Base-by-base conservation (phyloP, 768 basidiomycete species). In the Lactarius sp. region DNA sequence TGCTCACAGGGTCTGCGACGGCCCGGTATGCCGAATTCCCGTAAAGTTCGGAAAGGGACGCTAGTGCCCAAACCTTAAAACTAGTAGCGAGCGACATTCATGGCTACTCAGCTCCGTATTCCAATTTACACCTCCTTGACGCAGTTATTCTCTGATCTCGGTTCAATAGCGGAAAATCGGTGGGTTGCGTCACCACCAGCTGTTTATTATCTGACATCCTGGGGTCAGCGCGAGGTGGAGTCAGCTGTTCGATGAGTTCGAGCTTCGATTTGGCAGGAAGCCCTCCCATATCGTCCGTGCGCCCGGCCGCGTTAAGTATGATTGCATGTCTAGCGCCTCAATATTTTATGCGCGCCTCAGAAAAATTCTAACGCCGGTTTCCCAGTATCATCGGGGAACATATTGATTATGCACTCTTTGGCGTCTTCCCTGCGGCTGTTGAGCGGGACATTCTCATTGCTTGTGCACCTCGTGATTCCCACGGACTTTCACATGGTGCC, bases 381-480 rank as follows among this genome's bases (percentile, higher is more conserved):
- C 60, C n/a, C 47, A 69, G 61, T 56, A 59, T 74, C 18, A 72
- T 76, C 84, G 89, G 90, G 37, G 90, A 92, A 75, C 88, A 92
- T 71, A 88, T 92, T 72, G 90, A 92, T 73, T 92, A 92, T 68
- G 83, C 86, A 0, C 77, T 92, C 33, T 92, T 92, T 68, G 92
- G 92, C 4, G 90, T 90, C 8, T 80, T 94, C 41, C 93, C 92
- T 16, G 81, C 87, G n/a, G 92, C 92, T 0, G 81, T 94, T 44
- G 92, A 92, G 67, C 83, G 83, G 56, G 93, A 93, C 72, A 86
- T 93, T 68, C 78, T 94, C 56, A 87, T 94, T 60, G 91, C 92
- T 0, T 86, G 82, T 74, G 84, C 81, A 37, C 80, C 80, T n/a
- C 72, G 42, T 72, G 62, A 33, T 65, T 71, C 74, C 39, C 22